phyloP scores from a whole-genome alignment of 2,329 filamentous ascomycete genomes.

The Trichophyton rubrum region DNA sequence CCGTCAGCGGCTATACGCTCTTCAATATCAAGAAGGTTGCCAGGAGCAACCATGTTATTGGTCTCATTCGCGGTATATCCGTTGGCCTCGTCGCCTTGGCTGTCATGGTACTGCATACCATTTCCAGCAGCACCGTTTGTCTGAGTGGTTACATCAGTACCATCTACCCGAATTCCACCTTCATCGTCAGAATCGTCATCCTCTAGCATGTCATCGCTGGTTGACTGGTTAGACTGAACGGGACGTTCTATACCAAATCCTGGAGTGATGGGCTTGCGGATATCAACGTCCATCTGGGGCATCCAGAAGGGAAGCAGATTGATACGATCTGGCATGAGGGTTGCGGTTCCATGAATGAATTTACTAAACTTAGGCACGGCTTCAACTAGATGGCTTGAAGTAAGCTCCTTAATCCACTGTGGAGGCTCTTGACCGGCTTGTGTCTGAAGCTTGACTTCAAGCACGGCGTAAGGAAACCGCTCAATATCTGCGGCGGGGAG shows the following conservation, averaged over 20 bases:
- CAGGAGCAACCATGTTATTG: conserved; percentile 36
- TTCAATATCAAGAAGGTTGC: conserved; percentile 57
- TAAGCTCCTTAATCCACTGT: conserved; percentile 90
- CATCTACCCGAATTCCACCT: conserved; percentile 21
- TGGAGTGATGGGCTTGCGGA: conserved; percentile 79
- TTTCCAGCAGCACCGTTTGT: conserved; percentile 31
- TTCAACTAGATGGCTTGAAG: conserved; percentile 86
- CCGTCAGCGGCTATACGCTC: conserved; percentile 60
- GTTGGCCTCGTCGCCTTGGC: conserved; percentile 40
- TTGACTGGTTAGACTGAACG: conserved; percentile 60
- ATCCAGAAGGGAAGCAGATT: conserved; percentile 91
- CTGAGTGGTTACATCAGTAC: conserved; percentile 10
- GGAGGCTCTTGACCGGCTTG: conserved; percentile 90
- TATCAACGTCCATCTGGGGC: conserved; percentile 96
- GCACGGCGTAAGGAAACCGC: conserved; percentile 86
- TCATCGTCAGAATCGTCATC: conserved; percentile 60
- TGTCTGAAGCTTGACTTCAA: conserved; percentile 96
- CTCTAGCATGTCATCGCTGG: conserved; percentile 64
- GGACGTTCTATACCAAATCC: conserved; percentile 82
- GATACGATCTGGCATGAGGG: conserved; percentile 75
- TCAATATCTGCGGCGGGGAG: conserved; percentile 73
- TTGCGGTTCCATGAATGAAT: conserved; percentile 91
- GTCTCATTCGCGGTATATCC: conserved; percentile 32
- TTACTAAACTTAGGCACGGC: conserved; percentile 99
- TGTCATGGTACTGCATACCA: conserved; percentile 38